These are phyloP conservation scores for Diaporthe ilicicola DNA, from an alignment of 2,329 filamentous ascomycete genomes.

Conservation along the genomic window DNA sequence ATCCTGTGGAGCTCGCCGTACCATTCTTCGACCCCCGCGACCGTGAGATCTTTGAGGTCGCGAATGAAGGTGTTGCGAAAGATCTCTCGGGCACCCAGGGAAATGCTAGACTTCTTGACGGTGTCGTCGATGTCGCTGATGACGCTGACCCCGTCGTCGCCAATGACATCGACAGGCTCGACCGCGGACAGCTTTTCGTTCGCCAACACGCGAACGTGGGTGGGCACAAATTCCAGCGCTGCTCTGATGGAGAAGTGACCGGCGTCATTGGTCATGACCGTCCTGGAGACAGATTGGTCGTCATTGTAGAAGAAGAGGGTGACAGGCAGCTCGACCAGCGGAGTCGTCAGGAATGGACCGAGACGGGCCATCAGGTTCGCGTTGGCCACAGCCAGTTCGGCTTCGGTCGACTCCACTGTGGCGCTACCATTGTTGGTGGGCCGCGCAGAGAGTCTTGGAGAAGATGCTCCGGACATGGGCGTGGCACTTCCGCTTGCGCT, in stretches of 20 bases:
- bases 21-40: conserved; percentile 91
- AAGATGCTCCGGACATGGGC: conserved; percentile 51
- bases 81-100: conserved; percentile 87
- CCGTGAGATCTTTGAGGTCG: conserved; percentile 80
- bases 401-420: conserved; percentile 70
- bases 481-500: conserved; percentile 44
- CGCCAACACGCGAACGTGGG: conserved; percentile 85
- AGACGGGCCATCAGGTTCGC: conserved; percentile 87
- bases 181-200: conserved; percentile 85
- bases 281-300: conserved; percentile 80
- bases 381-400: conserved; percentile 83
- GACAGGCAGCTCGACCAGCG: conserved; percentile 78
- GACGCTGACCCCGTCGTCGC: conserved; percentile 82
- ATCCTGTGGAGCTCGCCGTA: conserved; percentile 79
- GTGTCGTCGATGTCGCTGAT: conserved; percentile 99
- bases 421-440: conserved; percentile 45
- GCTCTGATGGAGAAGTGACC: conserved; percentile 88
- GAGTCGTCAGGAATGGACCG: conserved; percentile 88
- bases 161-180: conserved; percentile 79
- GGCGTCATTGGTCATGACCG: conserved; percentile 84
- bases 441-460: conserved; percentile 51
- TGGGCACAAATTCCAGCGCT: conserved; percentile 88
- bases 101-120: conserved; percentile 93
- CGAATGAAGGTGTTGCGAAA: conserved; percentile 96
- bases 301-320: conserved; percentile 97